A percentile compares a stretch with the other conserved stretches of the same genome.
These are phyloP conservation scores for Sambucus nigra DNA, from an alignment of 129 eudicot species.

Conservation along the genomic window DNA sequence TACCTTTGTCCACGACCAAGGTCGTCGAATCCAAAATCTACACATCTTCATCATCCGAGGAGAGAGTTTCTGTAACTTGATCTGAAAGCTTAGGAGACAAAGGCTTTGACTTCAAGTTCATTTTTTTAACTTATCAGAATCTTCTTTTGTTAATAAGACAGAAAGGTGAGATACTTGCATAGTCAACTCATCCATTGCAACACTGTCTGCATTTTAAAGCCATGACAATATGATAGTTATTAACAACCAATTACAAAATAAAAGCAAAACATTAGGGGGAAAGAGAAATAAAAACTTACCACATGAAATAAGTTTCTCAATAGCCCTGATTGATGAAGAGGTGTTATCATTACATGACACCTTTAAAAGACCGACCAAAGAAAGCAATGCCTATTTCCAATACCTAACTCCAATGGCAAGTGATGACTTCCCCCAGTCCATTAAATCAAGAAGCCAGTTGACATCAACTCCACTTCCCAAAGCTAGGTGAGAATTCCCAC, in stretches of 20 bases:
- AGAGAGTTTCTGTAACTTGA: slow-evolving; percentile 14
- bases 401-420: slow-evolving; percentile 65
- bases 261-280: not conserved
- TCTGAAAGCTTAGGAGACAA: slow-evolving; percentile 19
- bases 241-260: slow-evolving; percentile 3
- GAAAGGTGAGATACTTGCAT: slow-evolving; percentile 57
- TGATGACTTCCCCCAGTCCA: slow-evolving; percentile 86
- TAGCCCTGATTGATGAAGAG: slow-evolving; percentile 33
- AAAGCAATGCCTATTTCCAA: slow-evolving; percentile 69
- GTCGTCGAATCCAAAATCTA: slow-evolving; percentile 24
- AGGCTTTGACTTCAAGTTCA: slow-evolving; percentile 14
- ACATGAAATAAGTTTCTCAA: slow-evolving; percentile 47
- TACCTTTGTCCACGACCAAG: slow-evolving; percentile 21
- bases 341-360: slow-evolving; percentile 31
- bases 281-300: slow-evolving; percentile 34
- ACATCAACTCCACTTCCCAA: slow-evolving; percentile 23
- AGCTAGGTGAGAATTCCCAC: slow-evolving; percentile 20
- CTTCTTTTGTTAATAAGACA: slow-evolving; percentile 41
- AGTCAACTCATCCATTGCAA: slow-evolving; percentile 46
- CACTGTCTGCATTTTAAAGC: slow-evolving; percentile 46
- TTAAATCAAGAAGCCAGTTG: slow-evolving; percentile 71
- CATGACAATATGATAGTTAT: slow-evolving; percentile 8
- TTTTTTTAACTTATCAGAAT: slow-evolving; percentile 19
- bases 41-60: slow-evolving; percentile 25
- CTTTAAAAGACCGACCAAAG: slow-evolving; percentile 58